Evolutionary conservation across 805 yeast genomes (phyloP), one percentile per base, ranked within the genome.

Genomic region (Vanderwaltozyma polyspora): DNA sequence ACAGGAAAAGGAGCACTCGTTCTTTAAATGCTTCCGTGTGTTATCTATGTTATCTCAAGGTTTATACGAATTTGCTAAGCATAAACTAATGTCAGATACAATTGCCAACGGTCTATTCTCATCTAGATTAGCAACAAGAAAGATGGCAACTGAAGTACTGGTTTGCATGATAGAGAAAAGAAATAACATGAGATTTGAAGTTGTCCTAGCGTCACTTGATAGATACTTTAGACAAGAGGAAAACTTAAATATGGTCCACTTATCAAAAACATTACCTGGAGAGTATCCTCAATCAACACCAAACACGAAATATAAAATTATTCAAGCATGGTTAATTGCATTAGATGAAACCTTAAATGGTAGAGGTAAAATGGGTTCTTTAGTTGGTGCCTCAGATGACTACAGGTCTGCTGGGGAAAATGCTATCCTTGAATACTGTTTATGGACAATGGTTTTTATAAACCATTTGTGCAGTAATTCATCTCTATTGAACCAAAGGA

Each of bases 301-400:
- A 19, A 46, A 47, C 21, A 41, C 46, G 23, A 48, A 45, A 15
- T 43, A 59, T 12, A 52, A 51, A 33, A 61, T 64, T 41, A 71
- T 79, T 45, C 81, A 76, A 40, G 68, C 78, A 25, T 85, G 95
- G 95, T 50, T 84, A 29, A 59, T 63, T 32, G 61, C 74, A 10
- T 77, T 84, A 3, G 78, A 70, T 33, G 71, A 69, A 32, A 78
- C 87, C 0, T 48, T 85, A 29, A 84, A 76, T 37, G 95, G 95
- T 3, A 70, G 87, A 45, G 97, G 97, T 6, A 79, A 76, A 47
- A 68, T 82, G 70, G 95, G 95, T 9, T 83, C 95, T 1, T 57
- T 79, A 48, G 97, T 89, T 7, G 96, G 96, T 2, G 94, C 95
- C 0, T 78, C 84, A 38, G 91, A 79, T 8, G 96, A 89, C 44